phyloP scores from a whole-genome alignment of 164 flowering plant genomes.

The Platanus orientalis region DNA sequence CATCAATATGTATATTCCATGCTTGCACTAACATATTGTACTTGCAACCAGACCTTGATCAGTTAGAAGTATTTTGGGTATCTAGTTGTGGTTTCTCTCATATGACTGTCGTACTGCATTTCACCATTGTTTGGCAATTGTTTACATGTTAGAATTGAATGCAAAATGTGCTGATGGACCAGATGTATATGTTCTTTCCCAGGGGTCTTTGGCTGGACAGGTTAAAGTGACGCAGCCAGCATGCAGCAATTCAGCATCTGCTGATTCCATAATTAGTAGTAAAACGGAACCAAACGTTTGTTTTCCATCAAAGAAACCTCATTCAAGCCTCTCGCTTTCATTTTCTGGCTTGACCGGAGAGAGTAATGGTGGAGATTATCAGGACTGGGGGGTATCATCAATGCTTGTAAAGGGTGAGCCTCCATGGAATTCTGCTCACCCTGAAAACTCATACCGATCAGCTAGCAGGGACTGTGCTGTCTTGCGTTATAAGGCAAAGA shows the following conservation, averaged over 20 bases:
- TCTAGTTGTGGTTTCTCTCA: no score
- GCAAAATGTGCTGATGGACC: neutral
- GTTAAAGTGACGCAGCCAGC: constrained; percentile 53
- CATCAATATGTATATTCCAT: no score
- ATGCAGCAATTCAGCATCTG: constrained; percentile 80
- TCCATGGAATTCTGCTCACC: constrained; percentile 59
- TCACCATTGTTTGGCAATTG: no score
- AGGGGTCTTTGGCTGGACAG: constrained; percentile 51
- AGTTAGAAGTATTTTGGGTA: neutral
- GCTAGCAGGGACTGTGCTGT: constrained; percentile 67
- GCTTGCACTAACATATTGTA: no score
- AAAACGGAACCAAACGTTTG: constrained; percentile 66
- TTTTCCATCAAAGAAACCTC: constrained; percentile 41
- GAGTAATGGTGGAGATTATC: constrained; percentile 58
- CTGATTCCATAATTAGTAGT: constrained; percentile 65
- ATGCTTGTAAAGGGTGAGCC: constrained; percentile 66
- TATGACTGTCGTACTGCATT: no score
- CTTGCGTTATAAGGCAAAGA: constrained; percentile 83
- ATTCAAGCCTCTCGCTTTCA: constrained; percentile 44
- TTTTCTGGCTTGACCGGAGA: constrained; percentile 70
- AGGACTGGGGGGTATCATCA: constrained; percentile 77
- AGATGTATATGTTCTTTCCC: constrained; percentile 6
- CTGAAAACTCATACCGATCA: constrained; percentile 44
- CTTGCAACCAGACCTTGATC: neutral
- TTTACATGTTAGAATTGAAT: neutral